Evolutionary conservation across 108 stramenopile genomes (phyloP).

Genomic region (Bacterosira constricta): DNA sequence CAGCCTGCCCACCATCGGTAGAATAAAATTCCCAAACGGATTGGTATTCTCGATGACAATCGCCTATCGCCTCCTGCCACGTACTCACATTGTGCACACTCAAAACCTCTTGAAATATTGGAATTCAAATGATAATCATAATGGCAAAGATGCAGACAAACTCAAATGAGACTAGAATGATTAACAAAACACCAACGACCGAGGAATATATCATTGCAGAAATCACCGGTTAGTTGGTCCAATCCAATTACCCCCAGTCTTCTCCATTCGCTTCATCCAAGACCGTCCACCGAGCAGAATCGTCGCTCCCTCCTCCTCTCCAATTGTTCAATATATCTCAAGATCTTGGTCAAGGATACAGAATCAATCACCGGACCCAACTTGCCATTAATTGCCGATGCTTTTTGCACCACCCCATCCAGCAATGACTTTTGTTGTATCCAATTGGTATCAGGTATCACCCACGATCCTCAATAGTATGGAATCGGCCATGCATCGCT

Average conservation of each 20-base stretch:
- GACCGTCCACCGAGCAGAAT: slow-evolving; percentile 89
- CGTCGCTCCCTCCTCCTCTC: slow-evolving; percentile 75
- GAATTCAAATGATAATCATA: too few species aligned
- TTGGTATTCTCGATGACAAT: slow-evolving; percentile 93
- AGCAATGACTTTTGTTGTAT: slow-evolving; percentile 58
- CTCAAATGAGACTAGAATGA: too few species aligned
- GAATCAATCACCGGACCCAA: slow-evolving; percentile 92
- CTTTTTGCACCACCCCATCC: slow-evolving; percentile 68
- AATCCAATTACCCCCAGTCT: slow-evolving; percentile 69
- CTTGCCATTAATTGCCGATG: slow-evolving; percentile 66
- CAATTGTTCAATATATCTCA: slow-evolving; percentile 78
- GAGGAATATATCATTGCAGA: too few species aligned
- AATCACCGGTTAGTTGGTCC: slow-evolving; percentile 94
- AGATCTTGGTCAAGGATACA: slow-evolving; percentile 73
- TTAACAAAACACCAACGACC: too few species aligned
- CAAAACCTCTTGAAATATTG: too few species aligned
- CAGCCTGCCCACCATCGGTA: slow-evolving; percentile 85
- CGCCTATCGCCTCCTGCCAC: slow-evolving; percentile 92
- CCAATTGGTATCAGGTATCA: slow-evolving; percentile 41
- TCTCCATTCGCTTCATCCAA: slow-evolving; percentile 60
- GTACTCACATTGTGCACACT: slow-evolving; percentile 69
- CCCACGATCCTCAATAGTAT: slow-evolving; percentile 90
- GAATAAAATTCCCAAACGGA: slow-evolving; percentile 97
- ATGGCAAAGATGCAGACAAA: too few species aligned
- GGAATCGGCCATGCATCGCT: slow-evolving; percentile 95